Evolutionary conservation across 306 rosid genomes (phyloP), one percentile per base, ranked within the genome.

Genomic region (Cicer pinnatifidum): DNA sequence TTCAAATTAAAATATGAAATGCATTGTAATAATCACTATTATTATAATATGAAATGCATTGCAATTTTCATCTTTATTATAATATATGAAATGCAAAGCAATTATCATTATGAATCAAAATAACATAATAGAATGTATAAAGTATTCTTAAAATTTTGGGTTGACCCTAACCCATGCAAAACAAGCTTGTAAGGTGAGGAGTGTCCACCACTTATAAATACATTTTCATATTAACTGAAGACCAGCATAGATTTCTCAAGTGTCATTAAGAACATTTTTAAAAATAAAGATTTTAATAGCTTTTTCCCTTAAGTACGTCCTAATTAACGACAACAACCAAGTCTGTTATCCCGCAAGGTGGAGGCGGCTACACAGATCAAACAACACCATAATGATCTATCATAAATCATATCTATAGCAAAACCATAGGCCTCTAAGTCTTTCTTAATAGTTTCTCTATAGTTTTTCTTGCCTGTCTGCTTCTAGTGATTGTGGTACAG

Each of bases 81-180:
- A 65, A 28, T 28, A 76, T 73, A 68, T 60, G 46, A 67, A 52
- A 67, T 17, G 51, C 61, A 67, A 45, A 19, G 63, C 59, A 35
- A 40, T 58, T 62, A 70, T 62, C 44, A 68, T 43, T 59, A 48
- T 67, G 76, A 50, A 66, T 41, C 57, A 58, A 40, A 61, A 44
- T 73, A 54, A 52, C 52, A 76, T 47, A 69, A 58, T 63, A 63
- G 59, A 39, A 70, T 19, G 66, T 19, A 76, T 8, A 59, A 54
- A 19, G 50, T 67, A 28, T 28, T 2, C 35, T 28, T 28, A 28
- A 28, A 28, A 28, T 28, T 28, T 28, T 3, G 35, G 35, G 35
- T 28, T 28, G 35, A 28, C 35, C 35, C 35, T 3, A 28, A 28
- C 35, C 35, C 35, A 3, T 28, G 35, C 35, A 28, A 28, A 28